Conservation (phyloP, 2,329 filamentous ascomycete genomes). For the Claviceps capensis region DNA sequence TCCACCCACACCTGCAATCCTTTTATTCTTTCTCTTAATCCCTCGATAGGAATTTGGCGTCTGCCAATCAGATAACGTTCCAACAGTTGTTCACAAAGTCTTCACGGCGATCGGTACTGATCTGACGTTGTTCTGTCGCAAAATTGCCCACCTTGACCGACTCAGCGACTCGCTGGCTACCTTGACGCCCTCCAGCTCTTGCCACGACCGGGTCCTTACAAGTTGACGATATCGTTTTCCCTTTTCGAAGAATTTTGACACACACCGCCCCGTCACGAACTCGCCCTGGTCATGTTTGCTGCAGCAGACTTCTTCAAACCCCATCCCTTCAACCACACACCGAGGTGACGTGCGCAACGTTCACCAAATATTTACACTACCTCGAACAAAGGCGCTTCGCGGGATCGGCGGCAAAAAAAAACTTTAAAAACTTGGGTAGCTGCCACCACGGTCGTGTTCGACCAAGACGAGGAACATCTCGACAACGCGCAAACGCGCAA, state of each 20-base stretch:
- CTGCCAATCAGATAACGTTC: conserved; percentile 21
- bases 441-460: background rate
- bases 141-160: conserved; percentile 4
- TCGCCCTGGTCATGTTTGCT: conserved; percentile 39
- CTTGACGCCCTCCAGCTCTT: conserved; percentile 15
- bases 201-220: conserved; percentile 14
- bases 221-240: conserved; percentile 18
- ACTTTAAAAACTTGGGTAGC: background rate
- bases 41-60: conserved; percentile 21
- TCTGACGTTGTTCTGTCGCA: conserved; percentile 15
- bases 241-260: conserved; percentile 14
- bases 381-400: background rate
- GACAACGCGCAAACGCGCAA: background rate
- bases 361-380: conserved; percentile 24
- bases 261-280: conserved; percentile 11
- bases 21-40: conserved; percentile 8
- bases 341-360: conserved; percentile 42
- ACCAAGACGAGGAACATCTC: background rate
- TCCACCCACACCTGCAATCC: conserved; percentile 13
- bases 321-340: conserved; percentile 47
- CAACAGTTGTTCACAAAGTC: conserved; percentile 6
- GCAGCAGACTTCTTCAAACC: conserved; percentile 38
- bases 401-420: background rate
- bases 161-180: conserved; percentile 12
- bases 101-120: conserved; percentile 11